Evolutionary conservation across 192 early-diverging fungal genomes (phyloP), one percentile per base, ranked within the genome.

Genomic region (Jimgerdemannia flammicorona): DNA sequence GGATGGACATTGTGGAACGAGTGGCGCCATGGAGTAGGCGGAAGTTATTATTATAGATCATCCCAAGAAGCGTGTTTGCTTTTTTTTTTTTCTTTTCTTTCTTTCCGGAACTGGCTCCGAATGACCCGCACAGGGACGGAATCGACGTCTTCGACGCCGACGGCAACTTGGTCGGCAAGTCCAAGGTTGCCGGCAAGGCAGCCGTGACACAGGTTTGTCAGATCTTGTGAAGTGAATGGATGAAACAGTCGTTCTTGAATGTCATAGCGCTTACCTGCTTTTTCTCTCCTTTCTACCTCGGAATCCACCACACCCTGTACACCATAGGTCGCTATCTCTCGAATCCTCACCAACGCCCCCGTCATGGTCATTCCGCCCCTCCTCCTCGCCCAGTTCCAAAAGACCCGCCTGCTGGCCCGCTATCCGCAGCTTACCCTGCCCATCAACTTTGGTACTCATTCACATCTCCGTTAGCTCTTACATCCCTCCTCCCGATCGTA

Each of bases 321-420:
- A 54, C n/a, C 64, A n/a, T 43, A 79, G 83, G 93, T 94, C 64
- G 93, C 93, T 7, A 88, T 95, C 70, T 94, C 94, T 18, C 90
- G 94, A 70, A 83, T 94, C 18, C 80, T 90, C 39, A 93, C 92
- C 64, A 85, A 90, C 64, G 86, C 89, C 65, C 94, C 94, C 10
- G 89, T 89, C 4, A 69, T 95, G 44, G 90, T 93, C 8, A 78
- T 94, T 70, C 92, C 94, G 44, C 86, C 90, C 18, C 54, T 95
- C n/a, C 79, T 95, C 41, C 81, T 95, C 77, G 78, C 84, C 17
- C 87, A 84, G 67, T 79, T 94, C 64, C 89, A 94, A 75, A 84
- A 83, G 72, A 91, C 90, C 1, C 66, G 72, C 9, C 93, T 84
- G 70, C 68, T 92, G 41, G 83, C 85, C 69, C 67, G 77, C 43